These are phyloP conservation scores for Pneumocystis oryctolagi DNA, from an alignment of 1,139 yeast genomes.

Conservation along the genomic window DNA sequence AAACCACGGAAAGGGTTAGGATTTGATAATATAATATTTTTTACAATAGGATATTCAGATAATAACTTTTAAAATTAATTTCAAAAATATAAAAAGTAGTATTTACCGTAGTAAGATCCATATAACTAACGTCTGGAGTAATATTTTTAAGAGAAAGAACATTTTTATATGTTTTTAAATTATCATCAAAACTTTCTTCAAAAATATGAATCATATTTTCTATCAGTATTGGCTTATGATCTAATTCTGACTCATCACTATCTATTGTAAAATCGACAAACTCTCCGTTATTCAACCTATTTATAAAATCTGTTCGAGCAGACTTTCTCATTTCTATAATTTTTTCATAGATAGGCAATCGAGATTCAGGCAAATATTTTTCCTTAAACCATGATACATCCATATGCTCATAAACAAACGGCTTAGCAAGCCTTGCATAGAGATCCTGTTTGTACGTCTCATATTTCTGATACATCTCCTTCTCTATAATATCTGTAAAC, in stretches of 20 bases:
- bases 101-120: not conserved
- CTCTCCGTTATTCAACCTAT: conserved; percentile 10
- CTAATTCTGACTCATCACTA: not conserved
- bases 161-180: not conserved
- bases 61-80: not conserved
- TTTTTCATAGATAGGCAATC: not conserved
- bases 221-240: not conserved
- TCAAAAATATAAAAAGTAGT: not conserved
- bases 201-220: not conserved
- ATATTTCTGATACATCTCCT: conserved; percentile 5
- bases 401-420: conserved; percentile 14
- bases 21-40: not conserved
- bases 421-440: conserved; percentile 15
- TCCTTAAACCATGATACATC: conserved; percentile 16
- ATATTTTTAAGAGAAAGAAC: not conserved
- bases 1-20: not conserved
- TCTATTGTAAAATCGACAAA: conserved; percentile 13
- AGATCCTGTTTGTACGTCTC: conserved; percentile 15
- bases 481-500: not conserved
- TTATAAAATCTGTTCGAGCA: conserved; percentile 7
- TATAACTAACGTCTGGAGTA: not conserved
- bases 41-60: not conserved
- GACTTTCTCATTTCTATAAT: conserved; percentile 3
- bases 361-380: conserved; percentile 9
- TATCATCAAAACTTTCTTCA: conserved; percentile 1